Conservation (phyloP, 805 yeast species). For the Vanderwaltozyma verrucispora region DNA sequence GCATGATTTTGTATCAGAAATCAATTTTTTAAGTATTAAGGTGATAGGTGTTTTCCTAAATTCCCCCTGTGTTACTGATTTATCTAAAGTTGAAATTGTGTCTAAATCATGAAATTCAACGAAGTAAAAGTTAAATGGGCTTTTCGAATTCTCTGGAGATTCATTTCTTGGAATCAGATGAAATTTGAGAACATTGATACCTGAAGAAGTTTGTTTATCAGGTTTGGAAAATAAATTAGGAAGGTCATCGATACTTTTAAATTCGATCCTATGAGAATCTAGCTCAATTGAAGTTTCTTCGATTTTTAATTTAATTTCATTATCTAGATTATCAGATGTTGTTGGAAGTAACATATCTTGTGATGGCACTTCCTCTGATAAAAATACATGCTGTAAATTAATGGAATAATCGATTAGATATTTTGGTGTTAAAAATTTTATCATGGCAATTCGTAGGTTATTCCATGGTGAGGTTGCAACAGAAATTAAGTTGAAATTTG, state of each 20-base stretch:
- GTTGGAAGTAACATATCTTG: constrained; percentile 13
- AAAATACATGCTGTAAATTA: constrained; percentile 17
- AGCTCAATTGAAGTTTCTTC: constrained; percentile 16
- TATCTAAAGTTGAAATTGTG: constrained; percentile 8
- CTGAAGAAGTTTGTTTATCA: constrained; percentile 3
- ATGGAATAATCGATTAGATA: constrained; percentile 11
- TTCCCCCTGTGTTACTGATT: constrained; percentile 4
- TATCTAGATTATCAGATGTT: constrained; percentile 4
- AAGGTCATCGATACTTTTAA: constrained; percentile 5
- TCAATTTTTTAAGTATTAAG: constrained; percentile 19
- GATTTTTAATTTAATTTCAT: constrained; percentile 15
- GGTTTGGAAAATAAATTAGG: constrained; percentile 3
- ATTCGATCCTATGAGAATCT: constrained; percentile 9
- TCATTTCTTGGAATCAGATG: constrained; percentile 5
- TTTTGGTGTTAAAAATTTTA: constrained; percentile 11
- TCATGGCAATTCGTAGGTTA: constrained; percentile 7
- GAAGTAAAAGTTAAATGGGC: constrained; percentile 15
- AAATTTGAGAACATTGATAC: constrained; percentile 17
- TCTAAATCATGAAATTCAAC: constrained; percentile 17
- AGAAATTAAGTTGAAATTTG: constrained; percentile 20
- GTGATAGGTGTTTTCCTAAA: constrained; percentile 16
- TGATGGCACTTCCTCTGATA: constrained; percentile 19
- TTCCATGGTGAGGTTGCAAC: constrained; percentile 11
- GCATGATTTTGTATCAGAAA: constrained; percentile 30
- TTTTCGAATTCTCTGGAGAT: not conserved